Percentiles rank a stretch among this genome's conserved stretches.
Conservation (phyloP, 2,329 filamentous ascomycete genomes). For the Ophiostoma himal-ulmi region DNA sequence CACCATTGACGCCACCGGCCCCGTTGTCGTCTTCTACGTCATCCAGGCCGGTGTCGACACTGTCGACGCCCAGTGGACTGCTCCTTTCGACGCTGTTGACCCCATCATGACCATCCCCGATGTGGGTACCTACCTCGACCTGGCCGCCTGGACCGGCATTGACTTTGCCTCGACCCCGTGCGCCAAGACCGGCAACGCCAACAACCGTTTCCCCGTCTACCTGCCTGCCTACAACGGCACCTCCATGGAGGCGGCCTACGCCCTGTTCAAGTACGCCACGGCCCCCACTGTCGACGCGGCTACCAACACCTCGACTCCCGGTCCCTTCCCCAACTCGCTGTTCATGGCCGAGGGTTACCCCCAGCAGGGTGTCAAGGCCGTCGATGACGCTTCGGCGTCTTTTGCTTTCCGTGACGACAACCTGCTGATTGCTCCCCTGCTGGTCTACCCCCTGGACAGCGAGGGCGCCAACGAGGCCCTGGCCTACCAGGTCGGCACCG, state of each 20-base stretch:
- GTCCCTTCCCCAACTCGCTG: constrained; percentile 33
- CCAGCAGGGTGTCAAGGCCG: constrained; percentile 38
- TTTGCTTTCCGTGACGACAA: constrained; percentile 44
- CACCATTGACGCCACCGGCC: constrained; percentile 36
- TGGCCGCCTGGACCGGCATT: constrained; percentile 41
- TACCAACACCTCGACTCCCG: constrained; percentile 26
- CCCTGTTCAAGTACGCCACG: constrained; percentile 32
- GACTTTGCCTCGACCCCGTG: constrained; percentile 35
- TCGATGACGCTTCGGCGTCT: constrained; percentile 36
- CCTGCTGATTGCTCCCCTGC: constrained; percentile 37
- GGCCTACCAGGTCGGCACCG: constrained; percentile 36
- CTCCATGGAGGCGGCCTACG: constrained; percentile 31
- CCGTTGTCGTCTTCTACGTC: constrained; percentile 39
- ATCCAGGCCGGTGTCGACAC: constrained; percentile 40
- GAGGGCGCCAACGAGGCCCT: constrained; percentile 31
- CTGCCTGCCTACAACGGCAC: constrained; percentile 36
- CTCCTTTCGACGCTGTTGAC: constrained; percentile 40
- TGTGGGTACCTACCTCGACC: constrained; percentile 41
- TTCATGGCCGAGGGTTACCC: constrained; percentile 55
- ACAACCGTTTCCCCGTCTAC: constrained; percentile 42
- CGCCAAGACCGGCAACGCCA: constrained; percentile 38
- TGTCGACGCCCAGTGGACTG: constrained; percentile 33
- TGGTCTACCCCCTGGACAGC: constrained; percentile 35
- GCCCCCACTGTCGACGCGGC: neutral
- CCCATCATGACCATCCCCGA: constrained; percentile 30